Evolutionary conservation across 305 asterid genomes (phyloP).

Genomic region (Fraxinus nigra): DNA sequence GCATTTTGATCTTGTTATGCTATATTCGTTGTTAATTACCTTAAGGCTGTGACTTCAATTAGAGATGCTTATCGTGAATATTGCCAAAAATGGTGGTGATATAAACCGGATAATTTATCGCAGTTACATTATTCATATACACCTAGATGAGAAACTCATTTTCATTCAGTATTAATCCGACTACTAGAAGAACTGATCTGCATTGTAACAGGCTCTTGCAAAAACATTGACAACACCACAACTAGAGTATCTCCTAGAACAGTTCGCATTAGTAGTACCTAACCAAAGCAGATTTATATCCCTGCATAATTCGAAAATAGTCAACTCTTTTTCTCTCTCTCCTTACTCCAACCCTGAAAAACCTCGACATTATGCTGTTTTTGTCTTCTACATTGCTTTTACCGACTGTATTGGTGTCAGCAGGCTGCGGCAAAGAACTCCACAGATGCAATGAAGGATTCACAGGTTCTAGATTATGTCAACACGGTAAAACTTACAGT

Average conservation of each 20-base stretch:
- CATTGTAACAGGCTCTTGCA: conserved; percentile 49
- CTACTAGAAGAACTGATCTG: background rate
- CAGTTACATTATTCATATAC: too few relatives aligned
- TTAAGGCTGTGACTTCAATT: background rate
- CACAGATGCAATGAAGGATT: conserved; percentile 90
- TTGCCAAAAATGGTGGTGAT: background rate
- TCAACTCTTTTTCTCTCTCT: conserved; percentile 20
- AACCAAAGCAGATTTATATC: conserved; percentile 50
- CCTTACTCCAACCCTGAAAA: background rate
- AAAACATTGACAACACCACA: conserved; percentile 50
- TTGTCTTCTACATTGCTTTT: background rate
- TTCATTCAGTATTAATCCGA: background rate
- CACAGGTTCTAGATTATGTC: conserved; percentile 77
- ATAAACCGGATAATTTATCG: too few relatives aligned
- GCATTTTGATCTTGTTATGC: background rate
- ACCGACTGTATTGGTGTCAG: background rate
- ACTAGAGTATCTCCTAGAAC: conserved; percentile 56
- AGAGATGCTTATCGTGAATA: background rate
- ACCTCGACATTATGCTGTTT: background rate
- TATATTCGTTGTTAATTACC: background rate
- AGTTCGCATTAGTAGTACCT: conserved; percentile 49
- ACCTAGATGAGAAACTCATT: background rate
- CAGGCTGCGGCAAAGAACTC: conserved; percentile 68
- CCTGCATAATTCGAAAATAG: conserved; percentile 46
- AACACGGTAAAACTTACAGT: conserved; percentile 44